Evolutionary conservation across 2,329 filamentous ascomycete genomes (phyloP), one percentile per base, ranked within the genome.

Genomic region (Fusarium pilosicola): DNA sequence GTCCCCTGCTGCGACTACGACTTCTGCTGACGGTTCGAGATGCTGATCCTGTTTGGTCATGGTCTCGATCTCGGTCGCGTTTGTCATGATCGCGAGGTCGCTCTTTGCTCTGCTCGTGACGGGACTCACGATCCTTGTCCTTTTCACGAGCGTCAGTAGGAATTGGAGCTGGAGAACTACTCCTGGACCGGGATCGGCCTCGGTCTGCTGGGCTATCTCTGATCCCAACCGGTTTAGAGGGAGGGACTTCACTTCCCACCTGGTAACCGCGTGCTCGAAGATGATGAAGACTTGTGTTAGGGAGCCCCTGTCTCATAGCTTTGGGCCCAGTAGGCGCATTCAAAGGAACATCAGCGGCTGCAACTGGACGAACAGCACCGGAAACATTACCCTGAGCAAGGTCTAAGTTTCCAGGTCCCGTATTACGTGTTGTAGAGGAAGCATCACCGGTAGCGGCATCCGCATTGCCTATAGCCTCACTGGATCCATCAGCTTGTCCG

Each of bases 241-340:
- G 80, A 41, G 81, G 78, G 61, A 76, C 77, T 57, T 84, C 81
- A 73, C 84, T 84, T 74, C 81, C 82, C 42, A 88, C 83, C 73
- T 81, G 86, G 78, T 84, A 85, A 44, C 86, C 87, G 71, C 86
- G 83, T 30, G 88, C 88, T 72, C 90, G 85, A 80, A 91, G 80
- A 77, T 93, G 89, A 73, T 91, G 88, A 60, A 93, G 88, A 75
- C 93, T 94, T 65, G 92, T 95, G 81, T 97, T 97, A 58, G 94
- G 93, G 17, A 95, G 86, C 36, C 95, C 94, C 82, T 96, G 93
- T 72, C 96, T 90, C 94, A 98, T 97, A 24, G 96, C 96, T 83
- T 96, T 95, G 54, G 96, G 96, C 15, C 95, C 96, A 62, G 93
- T 97, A 34, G 96, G 96, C 34, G 96, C 96, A 84, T 88, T 94